Percentiles rank a stretch among this genome's conserved stretches.
phyloP scores from a whole-genome alignment of 306 rosid genomes.

The Cicer cuneatum region DNA sequence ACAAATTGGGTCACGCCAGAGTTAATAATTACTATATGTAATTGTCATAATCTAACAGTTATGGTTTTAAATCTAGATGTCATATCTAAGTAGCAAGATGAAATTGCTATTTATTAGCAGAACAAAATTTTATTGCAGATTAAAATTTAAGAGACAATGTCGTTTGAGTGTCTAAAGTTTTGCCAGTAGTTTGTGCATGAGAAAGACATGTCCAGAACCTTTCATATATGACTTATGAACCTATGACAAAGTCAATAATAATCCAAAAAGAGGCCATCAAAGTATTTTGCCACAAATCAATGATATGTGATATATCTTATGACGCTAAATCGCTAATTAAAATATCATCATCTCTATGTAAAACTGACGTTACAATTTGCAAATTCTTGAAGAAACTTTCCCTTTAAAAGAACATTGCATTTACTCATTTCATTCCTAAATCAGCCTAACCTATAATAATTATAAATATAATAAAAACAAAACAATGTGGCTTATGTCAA shows the following conservation, averaged over 20 bases:
- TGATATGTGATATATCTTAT: constrained; percentile 6
- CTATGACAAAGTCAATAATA: not conserved
- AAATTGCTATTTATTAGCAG: not conserved
- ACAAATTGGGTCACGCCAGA: not conserved
- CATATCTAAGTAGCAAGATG: constrained; percentile 1
- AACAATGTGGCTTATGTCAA: not conserved
- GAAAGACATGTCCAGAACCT: not conserved
- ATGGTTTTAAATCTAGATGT: constrained; percentile 8
- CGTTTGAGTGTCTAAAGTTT: constrained; percentile 25
- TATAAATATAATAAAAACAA: constrained; percentile 10
- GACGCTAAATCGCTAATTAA: not conserved
- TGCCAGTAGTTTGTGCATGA: not conserved
- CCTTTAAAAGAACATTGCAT: constrained; percentile 16
- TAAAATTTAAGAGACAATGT: not conserved
- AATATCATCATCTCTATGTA: not conserved
- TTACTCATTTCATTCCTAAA: constrained; percentile 12
- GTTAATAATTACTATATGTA: not conserved
- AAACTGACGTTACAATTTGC: not conserved
- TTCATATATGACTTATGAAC: not conserved
- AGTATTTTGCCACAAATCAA: not conserved
- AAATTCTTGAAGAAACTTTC: constrained; percentile 18
- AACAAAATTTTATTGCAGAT: constrained; percentile 22
- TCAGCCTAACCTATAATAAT: not conserved
- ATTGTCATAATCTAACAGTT: not conserved
- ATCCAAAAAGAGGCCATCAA: not conserved